These are phyloP conservation scores for Curvularia lunata DNA, from an alignment of 2,329 filamentous ascomycete genomes.

Conservation along the genomic window DNA sequence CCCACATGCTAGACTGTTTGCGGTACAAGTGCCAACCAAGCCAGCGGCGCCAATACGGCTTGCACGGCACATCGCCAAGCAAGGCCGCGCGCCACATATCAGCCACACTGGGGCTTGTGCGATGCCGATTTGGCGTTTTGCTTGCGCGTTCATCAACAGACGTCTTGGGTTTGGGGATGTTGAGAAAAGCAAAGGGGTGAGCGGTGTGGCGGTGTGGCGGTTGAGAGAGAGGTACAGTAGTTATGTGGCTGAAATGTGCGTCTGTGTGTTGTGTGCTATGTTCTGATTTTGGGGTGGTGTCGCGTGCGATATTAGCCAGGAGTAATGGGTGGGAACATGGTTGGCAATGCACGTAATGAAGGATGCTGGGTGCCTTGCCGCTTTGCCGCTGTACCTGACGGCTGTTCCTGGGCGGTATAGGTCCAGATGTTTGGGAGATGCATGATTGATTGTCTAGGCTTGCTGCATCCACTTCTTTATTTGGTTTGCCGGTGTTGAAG, in stretches of 20 bases:
- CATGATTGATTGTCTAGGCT: background rate
- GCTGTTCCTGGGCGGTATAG: background rate
- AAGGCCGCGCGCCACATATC: conserved; percentile 5
- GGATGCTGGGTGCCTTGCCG: background rate
- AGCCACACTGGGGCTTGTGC: conserved; percentile 19
- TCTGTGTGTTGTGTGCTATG: too few species aligned
- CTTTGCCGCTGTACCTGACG: background rate
- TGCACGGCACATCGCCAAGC: conserved; percentile 25
- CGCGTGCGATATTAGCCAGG: background rate
- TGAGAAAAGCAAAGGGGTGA: too few species aligned
- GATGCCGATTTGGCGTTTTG: too few species aligned
- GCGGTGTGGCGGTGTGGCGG: too few species aligned
- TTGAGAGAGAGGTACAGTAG: too few species aligned
- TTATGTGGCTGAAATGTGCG: too few species aligned
- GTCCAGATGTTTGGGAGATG: background rate
- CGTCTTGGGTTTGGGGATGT: too few species aligned
- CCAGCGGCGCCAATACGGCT: conserved; percentile 18
- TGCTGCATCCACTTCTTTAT: background rate
- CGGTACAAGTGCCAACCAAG: background rate
- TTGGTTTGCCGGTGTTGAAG: background rate
- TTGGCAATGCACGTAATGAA: background rate
- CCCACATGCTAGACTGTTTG: background rate
- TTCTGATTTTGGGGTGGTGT: background rate
- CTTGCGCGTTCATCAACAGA: conserved; percentile 8
- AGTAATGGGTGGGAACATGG: background rate